These are phyloP conservation scores for Isoetes taiwanensis DNA, from an alignment of 75 land plant genomes.

Conservation along the genomic window DNA sequence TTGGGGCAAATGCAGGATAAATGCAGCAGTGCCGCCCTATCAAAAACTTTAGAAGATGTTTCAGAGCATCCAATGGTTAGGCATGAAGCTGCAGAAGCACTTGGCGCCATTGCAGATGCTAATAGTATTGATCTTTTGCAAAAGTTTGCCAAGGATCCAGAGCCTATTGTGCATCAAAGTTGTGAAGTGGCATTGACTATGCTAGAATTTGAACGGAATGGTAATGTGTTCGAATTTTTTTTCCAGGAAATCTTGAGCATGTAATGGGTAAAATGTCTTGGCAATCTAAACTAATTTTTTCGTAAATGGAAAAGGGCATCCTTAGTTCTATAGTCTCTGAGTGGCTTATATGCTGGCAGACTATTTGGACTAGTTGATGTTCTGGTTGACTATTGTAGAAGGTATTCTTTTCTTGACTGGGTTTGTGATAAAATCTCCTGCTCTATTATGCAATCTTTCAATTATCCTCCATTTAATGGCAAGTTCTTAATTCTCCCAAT, in stretches of 20 bases:
- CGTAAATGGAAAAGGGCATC: no score
- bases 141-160: slow-evolving; percentile 60
- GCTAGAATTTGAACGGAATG: slow-evolving; percentile 77
- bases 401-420: no score
- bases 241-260: slow-evolving; percentile 3
- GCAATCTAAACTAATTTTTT: no score
- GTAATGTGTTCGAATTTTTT: slow-evolving; percentile 74
- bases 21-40: slow-evolving; percentile 57
- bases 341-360: no score
- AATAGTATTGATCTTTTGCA: slow-evolving; percentile 57
- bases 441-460: no score
- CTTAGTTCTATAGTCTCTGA: no score
- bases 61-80: slow-evolving; percentile 98
- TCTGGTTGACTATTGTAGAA: no score
- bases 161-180: slow-evolving; percentile 89
- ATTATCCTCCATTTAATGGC: no score
- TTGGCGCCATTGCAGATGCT: slow-evolving; percentile 87
- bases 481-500: no score
- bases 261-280: no score
- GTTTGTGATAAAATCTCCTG: no score
- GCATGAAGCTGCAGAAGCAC: slow-evolving; percentile 99
- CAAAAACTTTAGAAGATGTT: slow-evolving; percentile 37
- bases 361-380: no score
- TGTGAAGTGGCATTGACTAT: slow-evolving; percentile 97
- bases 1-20: slow-evolving; percentile 94